Base-by-base conservation (phyloP, 2,329 filamentous ascomycete genomes). In the Aspergillus tanneri region DNA sequence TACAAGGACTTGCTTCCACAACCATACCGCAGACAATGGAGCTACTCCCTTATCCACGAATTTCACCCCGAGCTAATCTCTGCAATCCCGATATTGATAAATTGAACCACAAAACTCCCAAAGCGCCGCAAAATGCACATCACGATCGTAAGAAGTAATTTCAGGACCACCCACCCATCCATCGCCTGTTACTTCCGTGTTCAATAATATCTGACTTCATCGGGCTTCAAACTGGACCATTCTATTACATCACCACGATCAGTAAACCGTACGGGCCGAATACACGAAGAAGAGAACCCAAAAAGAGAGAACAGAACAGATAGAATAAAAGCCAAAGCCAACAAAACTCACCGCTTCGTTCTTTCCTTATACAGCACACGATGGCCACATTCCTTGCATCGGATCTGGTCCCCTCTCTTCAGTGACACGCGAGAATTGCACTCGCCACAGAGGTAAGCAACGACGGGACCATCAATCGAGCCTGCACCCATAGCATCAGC, bases 151-250 rank as follows among this genome's bases (percentile, higher is more conserved):
- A 56, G 43, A 38, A 22, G n/a, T 21, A 36, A 36, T 19, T n/a
- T 22, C 32, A 35, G 23, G 28, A 34, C 12, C 34, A 8, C 18
- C n/a, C 19, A 11, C 16, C n/a, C 12, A n/a, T 16, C 16, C 18
- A 19, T 12, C 42, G 7, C 22, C 37, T 16, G 23, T 27, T 19
- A 11, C 18, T 25, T 24, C 12, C 11, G 39, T 16, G 6, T 18
- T 32, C 36, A 50, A 49, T 39, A 23, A 25, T 28, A 19, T 23
- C 32, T 22, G 23, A 10, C 18, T 55, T 79, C 72, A 97, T 73
- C 92, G 83, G 43, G 93, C 93, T 78, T 99, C 91, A 65, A 99
- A 97, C 75, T 99, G 93, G 43, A 97, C 91, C 91, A 97, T 96
- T 66, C 92, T 95, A 60, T 46, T 47, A 3, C 36, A 14, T 11